Conservation (phyloP, 2,329 filamentous ascomycete species). For the Exutisphaerella laricina region DNA sequence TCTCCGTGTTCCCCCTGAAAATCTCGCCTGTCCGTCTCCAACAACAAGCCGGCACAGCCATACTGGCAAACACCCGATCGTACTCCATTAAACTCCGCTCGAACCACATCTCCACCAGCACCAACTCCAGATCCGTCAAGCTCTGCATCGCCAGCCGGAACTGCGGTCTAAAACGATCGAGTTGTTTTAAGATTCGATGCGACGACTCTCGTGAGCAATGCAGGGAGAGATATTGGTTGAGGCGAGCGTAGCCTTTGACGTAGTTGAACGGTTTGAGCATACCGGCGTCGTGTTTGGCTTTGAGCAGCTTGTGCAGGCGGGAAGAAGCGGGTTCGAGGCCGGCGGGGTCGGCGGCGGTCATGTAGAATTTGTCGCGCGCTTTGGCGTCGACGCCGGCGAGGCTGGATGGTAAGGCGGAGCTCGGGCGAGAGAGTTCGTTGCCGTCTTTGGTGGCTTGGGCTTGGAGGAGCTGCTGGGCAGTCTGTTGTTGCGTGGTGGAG, state of each 20-base stretch:
- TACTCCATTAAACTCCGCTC: slow-evolving; percentile 96
- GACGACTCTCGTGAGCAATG: slow-evolving; percentile 77
- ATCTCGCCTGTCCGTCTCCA: slow-evolving; percentile 97
- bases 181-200: slow-evolving; percentile 83
- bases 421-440: slow-evolving; percentile 56
- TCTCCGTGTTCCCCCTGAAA: slow-evolving; percentile 95
- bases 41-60: slow-evolving; percentile 96
- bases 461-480: slow-evolving; percentile 21
- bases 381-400: slow-evolving; percentile 59
- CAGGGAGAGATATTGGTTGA: slow-evolving; percentile 86
- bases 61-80: slow-evolving; percentile 95
- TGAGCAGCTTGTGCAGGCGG: slow-evolving; percentile 88
- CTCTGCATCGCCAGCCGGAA: slow-evolving; percentile 92
- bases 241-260: slow-evolving; percentile 85
- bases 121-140: slow-evolving; percentile 87
- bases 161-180: slow-evolving; percentile 89
- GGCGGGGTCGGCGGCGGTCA: slow-evolving; percentile 91
- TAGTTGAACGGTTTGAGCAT: slow-evolving; percentile 97
- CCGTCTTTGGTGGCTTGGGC: slow-evolving; percentile 37
- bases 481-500: slow-evolving; percentile 22
- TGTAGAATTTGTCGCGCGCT: slow-evolving; percentile 81
- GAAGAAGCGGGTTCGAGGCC: slow-evolving; percentile 83
- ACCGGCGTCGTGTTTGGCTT: slow-evolving; percentile 93
- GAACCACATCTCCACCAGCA: slow-evolving; percentile 99
- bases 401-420: slow-evolving; percentile 50